phyloP scores from a whole-genome alignment of 495 filamentous ascomycete genomes.

The Lophium mytilinum region DNA sequence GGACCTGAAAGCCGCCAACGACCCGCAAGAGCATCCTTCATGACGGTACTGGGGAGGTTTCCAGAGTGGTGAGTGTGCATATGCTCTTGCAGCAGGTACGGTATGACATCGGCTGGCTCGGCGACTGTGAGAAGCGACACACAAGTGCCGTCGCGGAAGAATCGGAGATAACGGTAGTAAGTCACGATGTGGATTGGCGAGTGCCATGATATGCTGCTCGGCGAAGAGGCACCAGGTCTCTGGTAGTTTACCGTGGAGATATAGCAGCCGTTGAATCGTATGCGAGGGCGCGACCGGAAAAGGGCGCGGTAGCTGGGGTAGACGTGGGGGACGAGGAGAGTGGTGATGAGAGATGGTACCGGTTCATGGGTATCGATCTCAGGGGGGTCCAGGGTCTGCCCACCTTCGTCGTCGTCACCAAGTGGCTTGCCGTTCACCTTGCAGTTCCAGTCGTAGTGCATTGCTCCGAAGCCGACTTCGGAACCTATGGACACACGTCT shows the following conservation, averaged over 20 bases:
- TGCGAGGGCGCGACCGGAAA: slow-evolving; percentile 72
- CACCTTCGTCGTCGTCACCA: slow-evolving; percentile 20
- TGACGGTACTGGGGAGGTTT: slow-evolving; percentile 37
- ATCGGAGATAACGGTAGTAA: slow-evolving; percentile 92
- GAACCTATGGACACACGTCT: slow-evolving; percentile 58
- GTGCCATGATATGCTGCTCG: slow-evolving; percentile 57
- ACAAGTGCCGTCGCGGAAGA: slow-evolving; percentile 81
- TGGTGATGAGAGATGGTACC: slow-evolving; percentile 16
- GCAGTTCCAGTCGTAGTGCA: slow-evolving; percentile 73
- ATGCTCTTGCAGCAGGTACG: slow-evolving; percentile 43
- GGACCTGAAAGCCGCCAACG: slow-evolving; percentile 51
- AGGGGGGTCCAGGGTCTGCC: slow-evolving; percentile 3
- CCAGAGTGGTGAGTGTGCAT: slow-evolving; percentile 29
- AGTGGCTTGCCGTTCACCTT: slow-evolving; percentile 39
- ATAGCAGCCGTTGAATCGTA: slow-evolving; percentile 91
- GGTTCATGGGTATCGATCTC: neutral
- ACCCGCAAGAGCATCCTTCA: slow-evolving; percentile 54
- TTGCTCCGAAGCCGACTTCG: slow-evolving; percentile 70
- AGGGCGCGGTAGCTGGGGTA: slow-evolving; percentile 48
- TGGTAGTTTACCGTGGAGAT: slow-evolving; percentile 95
- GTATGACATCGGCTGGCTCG: slow-evolving; percentile 79
- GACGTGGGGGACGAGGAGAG: slow-evolving; percentile 38
- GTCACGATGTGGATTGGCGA: slow-evolving; percentile 92
- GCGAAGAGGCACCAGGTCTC: slow-evolving; percentile 60
- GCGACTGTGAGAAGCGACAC: slow-evolving; percentile 69